Evolutionary conservation across 768 basidiomycete genomes (phyloP).

Genomic region (Collybia sp.): DNA sequence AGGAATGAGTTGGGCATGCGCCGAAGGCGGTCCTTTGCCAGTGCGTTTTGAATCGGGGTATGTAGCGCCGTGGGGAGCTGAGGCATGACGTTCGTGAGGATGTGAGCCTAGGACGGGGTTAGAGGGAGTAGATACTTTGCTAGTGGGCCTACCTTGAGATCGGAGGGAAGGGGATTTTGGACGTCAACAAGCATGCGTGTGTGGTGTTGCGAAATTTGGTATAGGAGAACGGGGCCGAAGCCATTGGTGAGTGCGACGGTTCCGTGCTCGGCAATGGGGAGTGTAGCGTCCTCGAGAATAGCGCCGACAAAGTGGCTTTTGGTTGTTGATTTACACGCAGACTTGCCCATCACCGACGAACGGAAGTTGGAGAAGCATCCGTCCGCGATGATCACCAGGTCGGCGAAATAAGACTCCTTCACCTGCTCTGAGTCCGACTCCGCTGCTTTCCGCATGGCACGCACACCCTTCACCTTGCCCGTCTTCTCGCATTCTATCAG

Average conservation of each 20-base stretch:
- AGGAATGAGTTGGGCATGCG: slow-evolving; percentile 97
- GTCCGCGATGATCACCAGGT: slow-evolving; percentile 86
- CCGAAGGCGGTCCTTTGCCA: slow-evolving; percentile 78
- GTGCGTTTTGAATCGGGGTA: slow-evolving; percentile 54
- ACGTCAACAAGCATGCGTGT: slow-evolving; percentile 94
- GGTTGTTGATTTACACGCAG: slow-evolving; percentile 45
- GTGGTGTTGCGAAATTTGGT: slow-evolving; percentile 86
- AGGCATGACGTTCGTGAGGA: slow-evolving; percentile 70
- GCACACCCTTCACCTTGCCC: slow-evolving; percentile 61
- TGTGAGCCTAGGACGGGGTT: slow-evolving; percentile 45
- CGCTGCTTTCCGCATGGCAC: slow-evolving; percentile 40
- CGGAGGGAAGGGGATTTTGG: slow-evolving; percentile 75
- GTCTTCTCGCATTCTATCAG: slow-evolving; percentile 54
- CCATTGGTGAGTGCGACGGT: slow-evolving; percentile 81
- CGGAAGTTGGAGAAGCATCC: slow-evolving; percentile 96
- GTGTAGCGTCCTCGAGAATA: slow-evolving; percentile 68
- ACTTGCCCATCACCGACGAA: slow-evolving; percentile 50
- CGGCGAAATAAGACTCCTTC: slow-evolving; percentile 60
- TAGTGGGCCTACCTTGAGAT: slow-evolving; percentile 57
- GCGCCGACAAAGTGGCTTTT: slow-evolving; percentile 84
- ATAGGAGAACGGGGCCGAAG: slow-evolving; percentile 85
- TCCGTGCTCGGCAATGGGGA: slow-evolving; percentile 76
- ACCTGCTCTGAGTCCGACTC: slow-evolving; percentile 24
- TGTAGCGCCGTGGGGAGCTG: slow-evolving; percentile 76
- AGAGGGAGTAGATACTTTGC: slow-evolving; percentile 1